Conservation (phyloP, 192 early-diverging fungal genomes). For the Geosiphon pyriformis region DNA sequence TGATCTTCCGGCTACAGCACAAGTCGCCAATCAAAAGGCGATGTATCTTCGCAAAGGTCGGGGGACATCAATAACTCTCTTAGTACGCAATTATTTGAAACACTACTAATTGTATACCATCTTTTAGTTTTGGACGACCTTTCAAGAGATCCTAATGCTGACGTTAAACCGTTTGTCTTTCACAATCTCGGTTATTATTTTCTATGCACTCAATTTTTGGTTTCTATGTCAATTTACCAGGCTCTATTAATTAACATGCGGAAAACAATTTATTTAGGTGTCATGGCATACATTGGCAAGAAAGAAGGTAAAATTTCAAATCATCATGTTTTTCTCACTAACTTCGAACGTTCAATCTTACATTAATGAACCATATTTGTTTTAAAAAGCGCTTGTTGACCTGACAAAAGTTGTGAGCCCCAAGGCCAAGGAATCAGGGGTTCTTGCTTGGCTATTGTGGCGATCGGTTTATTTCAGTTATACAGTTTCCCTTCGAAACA, state of each 20-base stretch:
- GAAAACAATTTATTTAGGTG: background rate
- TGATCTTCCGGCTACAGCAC: constrained; percentile 77
- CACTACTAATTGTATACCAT: background rate
- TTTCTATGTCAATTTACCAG: too few species aligned
- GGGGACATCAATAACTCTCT: background rate
- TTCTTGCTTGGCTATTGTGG: constrained; percentile 63
- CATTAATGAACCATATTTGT: background rate
- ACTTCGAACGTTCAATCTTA: background rate
- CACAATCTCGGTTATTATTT: constrained; percentile 42
- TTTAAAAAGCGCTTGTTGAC: constrained; percentile 51
- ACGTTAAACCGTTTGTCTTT: constrained; percentile 48
- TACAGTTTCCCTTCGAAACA: constrained; percentile 62
- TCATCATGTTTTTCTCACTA: background rate
- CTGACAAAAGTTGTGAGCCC: constrained; percentile 45
- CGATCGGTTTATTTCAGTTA: constrained; percentile 66
- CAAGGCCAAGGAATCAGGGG: constrained; percentile 44
- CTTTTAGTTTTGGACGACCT: background rate
- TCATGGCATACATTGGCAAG: constrained; percentile 65
- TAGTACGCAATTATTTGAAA: background rate
- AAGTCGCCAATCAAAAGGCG: constrained; percentile 77
- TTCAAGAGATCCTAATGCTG: constrained; percentile 26
- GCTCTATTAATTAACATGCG: too few species aligned
- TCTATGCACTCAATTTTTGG: too few species aligned
- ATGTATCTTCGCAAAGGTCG: constrained; percentile 56
- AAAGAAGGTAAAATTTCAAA: constrained; percentile 2